phyloP scores from a whole-genome alignment of 768 basidiomycete species.

The Boletus sensibilis region DNA sequence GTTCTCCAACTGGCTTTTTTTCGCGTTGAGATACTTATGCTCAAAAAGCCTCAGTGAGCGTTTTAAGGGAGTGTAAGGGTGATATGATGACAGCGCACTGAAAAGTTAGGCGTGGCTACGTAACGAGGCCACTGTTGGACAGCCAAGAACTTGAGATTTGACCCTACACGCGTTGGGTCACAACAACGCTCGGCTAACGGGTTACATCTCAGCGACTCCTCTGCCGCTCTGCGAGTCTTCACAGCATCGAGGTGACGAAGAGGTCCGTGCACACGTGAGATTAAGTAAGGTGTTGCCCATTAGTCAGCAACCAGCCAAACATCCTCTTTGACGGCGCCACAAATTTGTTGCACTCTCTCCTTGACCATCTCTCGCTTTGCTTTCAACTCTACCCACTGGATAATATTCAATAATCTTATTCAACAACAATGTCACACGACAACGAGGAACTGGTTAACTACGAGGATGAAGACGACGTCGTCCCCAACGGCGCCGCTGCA shows the following conservation, averaged over 20 bases:
- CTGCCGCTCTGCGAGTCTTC: background rate
- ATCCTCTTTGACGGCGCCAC: conserved; percentile 18
- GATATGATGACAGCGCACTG: background rate
- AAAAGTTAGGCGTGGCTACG: conserved; percentile 11
- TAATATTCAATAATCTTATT: conserved; percentile 27
- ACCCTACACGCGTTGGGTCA: conserved; percentile 9
- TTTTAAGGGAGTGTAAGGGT: background rate
- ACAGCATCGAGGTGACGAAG: background rate
- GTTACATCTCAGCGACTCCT: conserved; percentile 3
- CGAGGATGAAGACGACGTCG: conserved; percentile 85
- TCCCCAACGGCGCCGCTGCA: conserved; percentile 54
- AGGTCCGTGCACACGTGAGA: conserved; percentile 32
- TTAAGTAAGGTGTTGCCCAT: conserved; percentile 15
- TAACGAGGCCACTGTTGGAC: conserved; percentile 1
- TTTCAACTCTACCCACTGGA: conserved; percentile 25
- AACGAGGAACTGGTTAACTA: conserved; percentile 94
- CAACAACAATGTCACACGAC: conserved; percentile 68
- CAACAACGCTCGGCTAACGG: background rate
- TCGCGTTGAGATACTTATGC: background rate
- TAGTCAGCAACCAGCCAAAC: conserved; percentile 27
- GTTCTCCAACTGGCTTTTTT: background rate
- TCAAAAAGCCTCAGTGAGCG: conserved; percentile 5
- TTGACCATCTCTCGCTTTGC: conserved; percentile 18
- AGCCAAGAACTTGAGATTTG: background rate
- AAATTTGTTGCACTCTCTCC: conserved; percentile 23